Percentiles rank a stretch among this genome's conserved stretches.
Evolutionary conservation across 352 stramenopile species (phyloP).

Genomic region (Thalassiosira livingstoniorum): DNA sequence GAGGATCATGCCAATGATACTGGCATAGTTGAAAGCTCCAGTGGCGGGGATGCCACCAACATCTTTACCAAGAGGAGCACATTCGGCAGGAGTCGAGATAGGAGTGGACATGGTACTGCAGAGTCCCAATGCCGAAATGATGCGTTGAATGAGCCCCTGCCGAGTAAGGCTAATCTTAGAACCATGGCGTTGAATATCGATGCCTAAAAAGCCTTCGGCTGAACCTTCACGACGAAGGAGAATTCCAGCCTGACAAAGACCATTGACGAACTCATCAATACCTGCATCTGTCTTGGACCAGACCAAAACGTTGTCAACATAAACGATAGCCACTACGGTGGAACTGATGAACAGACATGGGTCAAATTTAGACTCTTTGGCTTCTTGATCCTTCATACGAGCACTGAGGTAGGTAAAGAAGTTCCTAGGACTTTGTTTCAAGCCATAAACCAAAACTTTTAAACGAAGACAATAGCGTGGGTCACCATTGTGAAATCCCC

Average conservation of each 20-base stretch:
- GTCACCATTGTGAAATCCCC: conserved; percentile 28
- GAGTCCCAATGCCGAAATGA: conserved; percentile 44
- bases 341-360: conserved; percentile 60
- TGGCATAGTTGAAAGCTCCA: conserved; percentile 36
- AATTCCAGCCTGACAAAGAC: conserved; percentile 35
- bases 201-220: conserved; percentile 59
- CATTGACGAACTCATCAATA: conserved; percentile 50
- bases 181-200: conserved; percentile 41
- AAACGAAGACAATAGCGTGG: conserved; percentile 34
- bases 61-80: conserved; percentile 14
- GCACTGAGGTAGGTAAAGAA: conserved; percentile 13
- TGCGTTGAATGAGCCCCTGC: conserved; percentile 36
- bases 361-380: conserved; percentile 29
- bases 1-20: conserved; percentile 23
- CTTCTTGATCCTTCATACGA: background rate
- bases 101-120: background rate
- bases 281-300: conserved; percentile 20
- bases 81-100: conserved; percentile 1
- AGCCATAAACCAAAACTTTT: conserved; percentile 54
- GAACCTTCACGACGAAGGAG: conserved; percentile 47
- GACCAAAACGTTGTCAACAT: conserved; percentile 63
- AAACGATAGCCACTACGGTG: conserved; percentile 50
- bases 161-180: conserved; percentile 45
- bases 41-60: background rate
- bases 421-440: conserved; percentile 4